These are phyloP conservation scores for Diplotaxis tenuifolia DNA, from an alignment of 345 rosid species.

Conservation along the genomic window DNA sequence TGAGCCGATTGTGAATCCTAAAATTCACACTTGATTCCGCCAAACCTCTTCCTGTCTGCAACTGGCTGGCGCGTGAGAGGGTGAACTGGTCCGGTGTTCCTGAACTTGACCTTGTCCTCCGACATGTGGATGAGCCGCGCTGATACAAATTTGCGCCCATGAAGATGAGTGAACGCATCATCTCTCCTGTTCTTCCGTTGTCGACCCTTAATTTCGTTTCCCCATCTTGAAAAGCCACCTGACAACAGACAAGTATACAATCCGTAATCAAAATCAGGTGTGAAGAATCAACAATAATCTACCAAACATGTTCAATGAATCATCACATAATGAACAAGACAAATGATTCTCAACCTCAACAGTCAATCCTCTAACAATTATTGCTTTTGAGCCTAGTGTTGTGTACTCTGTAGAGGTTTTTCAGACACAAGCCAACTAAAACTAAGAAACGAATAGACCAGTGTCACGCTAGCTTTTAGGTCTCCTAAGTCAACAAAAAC, in stretches of 20 bases:
- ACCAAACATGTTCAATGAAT: background rate
- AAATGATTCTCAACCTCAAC: no score
- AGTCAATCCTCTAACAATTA: conserved; percentile 3
- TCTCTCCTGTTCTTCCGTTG: conserved; percentile 76
- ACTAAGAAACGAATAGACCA: background rate
- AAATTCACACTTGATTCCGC: conserved; percentile 83
- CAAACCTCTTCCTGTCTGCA: conserved; percentile 79
- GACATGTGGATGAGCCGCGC: conserved; percentile 83
- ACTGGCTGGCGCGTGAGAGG: conserved; percentile 92
- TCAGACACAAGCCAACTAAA: background rate
- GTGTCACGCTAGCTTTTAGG: background rate
- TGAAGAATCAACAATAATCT: background rate
- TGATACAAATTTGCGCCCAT: conserved; percentile 93
- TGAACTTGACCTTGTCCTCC: conserved; percentile 85
- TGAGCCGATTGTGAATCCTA: no score
- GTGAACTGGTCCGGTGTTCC: conserved; percentile 92
- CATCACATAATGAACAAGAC: conserved; percentile 4
- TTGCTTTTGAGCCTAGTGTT: background rate
- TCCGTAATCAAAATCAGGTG: background rate
- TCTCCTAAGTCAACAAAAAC: background rate
- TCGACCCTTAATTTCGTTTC: conserved; percentile 77
- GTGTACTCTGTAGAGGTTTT: background rate
- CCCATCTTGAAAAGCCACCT: conserved; percentile 90
- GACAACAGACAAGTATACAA: conserved; percentile 18
- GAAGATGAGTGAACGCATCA: conserved; percentile 66